Conservation (phyloP, 2,329 filamentous ascomycete species). For the Neocatenulostroma microsporum region DNA sequence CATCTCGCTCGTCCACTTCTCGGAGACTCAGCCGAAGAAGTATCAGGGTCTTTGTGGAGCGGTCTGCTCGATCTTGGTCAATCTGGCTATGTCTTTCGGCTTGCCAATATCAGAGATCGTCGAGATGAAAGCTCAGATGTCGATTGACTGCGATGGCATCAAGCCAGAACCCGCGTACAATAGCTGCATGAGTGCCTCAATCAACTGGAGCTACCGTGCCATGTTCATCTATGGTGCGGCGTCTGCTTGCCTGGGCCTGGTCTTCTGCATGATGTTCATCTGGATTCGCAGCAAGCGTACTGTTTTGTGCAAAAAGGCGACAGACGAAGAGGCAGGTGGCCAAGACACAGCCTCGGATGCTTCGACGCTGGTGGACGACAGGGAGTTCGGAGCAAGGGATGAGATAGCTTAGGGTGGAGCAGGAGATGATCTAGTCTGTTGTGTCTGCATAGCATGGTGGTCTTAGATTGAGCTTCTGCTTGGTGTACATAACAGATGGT, state of each 20-base stretch:
- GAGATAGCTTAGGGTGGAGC: too few species aligned
- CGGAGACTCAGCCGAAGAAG: conserved; percentile 23
- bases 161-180: too few species aligned
- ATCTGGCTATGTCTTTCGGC: conserved; percentile 31
- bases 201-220: conserved; percentile 18
- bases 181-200: background rate
- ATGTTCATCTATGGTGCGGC: conserved; percentile 27
- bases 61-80: conserved; percentile 29
- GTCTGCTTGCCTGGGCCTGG: conserved; percentile 22
- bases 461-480: too few species aligned
- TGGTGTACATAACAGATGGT: too few species aligned
- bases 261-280: conserved; percentile 23
- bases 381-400: background rate
- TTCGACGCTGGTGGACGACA: conserved; percentile 9
- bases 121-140: conserved; percentile 14
- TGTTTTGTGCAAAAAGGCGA: conserved; percentile 14
- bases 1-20: conserved; percentile 28
- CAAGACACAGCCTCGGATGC: conserved; percentile 6
- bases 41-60: conserved; percentile 31
- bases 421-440: too few species aligned
- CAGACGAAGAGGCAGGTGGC: conserved; percentile 20
- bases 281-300: conserved; percentile 21
- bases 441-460: too few species aligned
- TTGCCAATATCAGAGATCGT: conserved; percentile 29
- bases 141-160: too few species aligned